Conservation (phyloP, 2,329 filamentous ascomycete genomes). For the Exophiala aquamarina region DNA sequence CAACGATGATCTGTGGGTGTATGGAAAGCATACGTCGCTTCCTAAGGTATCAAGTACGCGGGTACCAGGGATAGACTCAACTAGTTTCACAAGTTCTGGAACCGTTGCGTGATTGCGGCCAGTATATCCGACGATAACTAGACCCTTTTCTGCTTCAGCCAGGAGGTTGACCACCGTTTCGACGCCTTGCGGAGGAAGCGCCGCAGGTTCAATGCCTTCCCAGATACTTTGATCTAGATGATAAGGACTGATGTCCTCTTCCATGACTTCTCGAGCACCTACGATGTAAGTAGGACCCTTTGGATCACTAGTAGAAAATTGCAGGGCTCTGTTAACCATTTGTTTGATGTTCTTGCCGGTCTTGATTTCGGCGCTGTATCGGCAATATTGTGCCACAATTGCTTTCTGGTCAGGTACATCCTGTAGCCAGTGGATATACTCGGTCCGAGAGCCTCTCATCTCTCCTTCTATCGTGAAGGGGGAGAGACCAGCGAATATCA, state of each 20-base stretch:
- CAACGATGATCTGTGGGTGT: conserved; percentile 56
- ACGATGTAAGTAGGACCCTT: conserved; percentile 78
- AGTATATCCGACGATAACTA: conserved; percentile 52
- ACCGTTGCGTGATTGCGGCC: conserved; percentile 47
- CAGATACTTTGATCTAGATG: conserved; percentile 67
- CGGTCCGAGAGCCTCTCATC: conserved; percentile 70
- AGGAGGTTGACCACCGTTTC: conserved; percentile 44
- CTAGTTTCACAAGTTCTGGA: conserved; percentile 46
- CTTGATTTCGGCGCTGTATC: conserved; percentile 80
- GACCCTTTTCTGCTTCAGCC: conserved; percentile 46
- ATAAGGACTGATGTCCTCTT: conserved; percentile 77
- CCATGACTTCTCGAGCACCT: conserved; percentile 79
- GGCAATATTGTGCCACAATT: conserved; percentile 81
- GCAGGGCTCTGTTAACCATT: conserved; percentile 79
- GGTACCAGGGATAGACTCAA: conserved; percentile 48
- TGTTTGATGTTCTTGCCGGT: conserved; percentile 84
- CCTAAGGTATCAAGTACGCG: conserved; percentile 54
- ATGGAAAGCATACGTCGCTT: conserved; percentile 53
- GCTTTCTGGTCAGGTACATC: conserved; percentile 79
- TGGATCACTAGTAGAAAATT: conserved; percentile 76
- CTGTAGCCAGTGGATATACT: conserved; percentile 86
- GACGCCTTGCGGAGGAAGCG: conserved; percentile 51
- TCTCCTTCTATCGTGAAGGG: conserved; percentile 78
- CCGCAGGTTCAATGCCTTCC: conserved; percentile 69
- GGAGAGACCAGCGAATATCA: conserved; percentile 76